phyloP scores from a whole-genome alignment of 1,139 yeast genomes.

The Keqinozyma sinolaborantium region DNA sequence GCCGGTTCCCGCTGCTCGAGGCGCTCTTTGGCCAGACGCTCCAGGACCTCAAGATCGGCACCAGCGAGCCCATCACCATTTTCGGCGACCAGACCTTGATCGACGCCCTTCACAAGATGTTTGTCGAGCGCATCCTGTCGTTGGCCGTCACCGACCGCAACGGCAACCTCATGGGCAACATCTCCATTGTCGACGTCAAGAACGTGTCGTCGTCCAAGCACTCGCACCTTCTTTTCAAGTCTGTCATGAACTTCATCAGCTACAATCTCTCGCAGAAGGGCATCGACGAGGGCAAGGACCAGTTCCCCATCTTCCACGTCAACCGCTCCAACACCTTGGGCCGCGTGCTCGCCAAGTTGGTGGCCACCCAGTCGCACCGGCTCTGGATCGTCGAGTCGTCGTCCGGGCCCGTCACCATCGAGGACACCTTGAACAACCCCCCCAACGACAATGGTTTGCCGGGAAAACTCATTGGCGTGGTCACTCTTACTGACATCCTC shows the following conservation, averaged over 20 bases:
- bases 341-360: conserved; percentile 88
- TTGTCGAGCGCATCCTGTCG: conserved; percentile 77
- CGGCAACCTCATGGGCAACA: conserved; percentile 78
- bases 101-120: conserved; percentile 86
- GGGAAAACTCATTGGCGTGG: conserved; percentile 84
- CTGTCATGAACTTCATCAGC: conserved; percentile 84
- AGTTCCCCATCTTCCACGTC: conserved; percentile 94
- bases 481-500: conserved; percentile 84
- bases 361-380: conserved; percentile 91
- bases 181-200: conserved; percentile 89
- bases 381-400: conserved; percentile 82
- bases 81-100: conserved; percentile 83
- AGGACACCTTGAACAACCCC: conserved; percentile 13
- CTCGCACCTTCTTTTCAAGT: conserved; percentile 72
- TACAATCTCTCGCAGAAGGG: conserved; percentile 87
- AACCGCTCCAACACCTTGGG: conserved; percentile 75
- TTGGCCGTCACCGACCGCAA: conserved; percentile 89
- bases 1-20: conserved; percentile 79
- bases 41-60: conserved; percentile 67
- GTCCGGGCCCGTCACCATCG: conserved; percentile 16
- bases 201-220: conserved; percentile 83
- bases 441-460: conserved; percentile 38
- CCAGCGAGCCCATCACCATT: conserved; percentile 68
- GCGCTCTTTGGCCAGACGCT: conserved; percentile 64
- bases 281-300: conserved; percentile 90